These are phyloP conservation scores for Pseudevernia furfuracea DNA, from an alignment of 495 filamentous ascomycete species.

Conservation along the genomic window DNA sequence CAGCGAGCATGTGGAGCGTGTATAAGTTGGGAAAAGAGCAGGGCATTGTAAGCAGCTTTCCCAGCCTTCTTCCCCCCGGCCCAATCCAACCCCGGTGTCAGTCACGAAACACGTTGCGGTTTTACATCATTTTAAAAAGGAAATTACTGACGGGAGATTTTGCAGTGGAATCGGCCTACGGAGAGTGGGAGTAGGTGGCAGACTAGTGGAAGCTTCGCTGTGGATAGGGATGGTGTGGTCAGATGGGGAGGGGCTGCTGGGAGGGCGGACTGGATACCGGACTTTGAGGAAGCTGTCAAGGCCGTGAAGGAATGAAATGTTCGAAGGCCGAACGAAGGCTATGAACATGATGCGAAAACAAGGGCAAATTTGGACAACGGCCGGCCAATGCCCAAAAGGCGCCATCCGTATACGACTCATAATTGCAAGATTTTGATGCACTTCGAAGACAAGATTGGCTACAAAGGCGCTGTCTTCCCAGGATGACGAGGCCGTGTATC, in stretches of 20 bases:
- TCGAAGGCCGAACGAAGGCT: not conserved
- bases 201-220: conserved; percentile 47
- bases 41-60: conserved; percentile 31
- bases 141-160: not conserved
- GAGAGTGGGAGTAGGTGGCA: conserved; percentile 54
- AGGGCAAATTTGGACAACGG: not conserved
- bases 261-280: conserved; percentile 42
- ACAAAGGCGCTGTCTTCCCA: not conserved
- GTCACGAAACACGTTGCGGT: not conserved
- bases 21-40: conserved; percentile 44
- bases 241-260: conserved; percentile 38
- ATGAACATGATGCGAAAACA: not conserved
- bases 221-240: conserved; percentile 44
- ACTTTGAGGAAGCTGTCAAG: conserved; percentile 41
- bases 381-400: not conserved
- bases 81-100: not conserved
- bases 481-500: not conserved
- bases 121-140: not conserved
- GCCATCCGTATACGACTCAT: not conserved
- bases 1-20: conserved; percentile 39
- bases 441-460: not conserved
- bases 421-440: not conserved
- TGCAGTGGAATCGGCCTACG: conserved; percentile 41
- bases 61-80: no score
- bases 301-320: conserved; percentile 24